Percentiles rank a stretch among this genome's conserved stretches.
Evolutionary conservation across 2,329 filamentous ascomycete species (phyloP).

Genomic region (Microdochium paspali): DNA sequence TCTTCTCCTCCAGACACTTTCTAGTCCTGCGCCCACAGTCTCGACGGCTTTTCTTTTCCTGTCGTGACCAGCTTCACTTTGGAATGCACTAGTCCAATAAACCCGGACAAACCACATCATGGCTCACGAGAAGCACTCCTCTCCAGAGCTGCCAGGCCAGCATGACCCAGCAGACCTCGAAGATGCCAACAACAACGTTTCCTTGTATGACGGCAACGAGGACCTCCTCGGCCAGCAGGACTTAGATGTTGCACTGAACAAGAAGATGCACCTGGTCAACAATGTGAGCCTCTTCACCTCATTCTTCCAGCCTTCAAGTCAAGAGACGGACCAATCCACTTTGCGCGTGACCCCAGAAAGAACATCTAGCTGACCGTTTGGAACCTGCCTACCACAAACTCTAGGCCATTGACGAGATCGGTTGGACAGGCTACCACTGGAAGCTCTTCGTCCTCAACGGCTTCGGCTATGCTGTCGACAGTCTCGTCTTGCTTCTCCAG

Average conservation of each 20-base stretch:
- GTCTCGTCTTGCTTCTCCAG: constrained; percentile 48
- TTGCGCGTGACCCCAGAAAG: too few relatives aligned
- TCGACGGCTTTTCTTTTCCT: too few relatives aligned
- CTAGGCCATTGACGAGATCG: constrained; percentile 23
- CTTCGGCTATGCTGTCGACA: constrained; percentile 52
- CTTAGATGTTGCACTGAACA: constrained; percentile 50
- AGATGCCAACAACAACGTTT: not conserved
- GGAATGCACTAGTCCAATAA: not conserved
- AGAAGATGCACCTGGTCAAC: constrained; percentile 62
- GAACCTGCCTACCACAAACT: too few relatives aligned
- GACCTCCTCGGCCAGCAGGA: constrained; percentile 50
- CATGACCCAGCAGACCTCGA: not conserved
- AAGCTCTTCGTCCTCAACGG: constrained; percentile 52
- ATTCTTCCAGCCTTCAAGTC: not conserved
- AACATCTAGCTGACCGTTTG: too few relatives aligned
- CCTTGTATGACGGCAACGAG: constrained; percentile 10
- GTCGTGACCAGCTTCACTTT: too few relatives aligned
- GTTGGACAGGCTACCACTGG: constrained; percentile 32
- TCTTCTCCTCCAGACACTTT: not conserved
- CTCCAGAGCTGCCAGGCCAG: not conserved
- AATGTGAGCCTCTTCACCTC: constrained; percentile 34
- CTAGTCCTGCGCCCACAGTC: too few relatives aligned
- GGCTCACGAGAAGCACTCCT: not conserved
- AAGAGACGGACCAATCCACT: too few relatives aligned
- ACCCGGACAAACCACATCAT: not conserved